Evolutionary conservation across 345 rosid genomes (phyloP), one percentile per base, ranked within the genome.

Genomic region (Psidium guajava): DNA sequence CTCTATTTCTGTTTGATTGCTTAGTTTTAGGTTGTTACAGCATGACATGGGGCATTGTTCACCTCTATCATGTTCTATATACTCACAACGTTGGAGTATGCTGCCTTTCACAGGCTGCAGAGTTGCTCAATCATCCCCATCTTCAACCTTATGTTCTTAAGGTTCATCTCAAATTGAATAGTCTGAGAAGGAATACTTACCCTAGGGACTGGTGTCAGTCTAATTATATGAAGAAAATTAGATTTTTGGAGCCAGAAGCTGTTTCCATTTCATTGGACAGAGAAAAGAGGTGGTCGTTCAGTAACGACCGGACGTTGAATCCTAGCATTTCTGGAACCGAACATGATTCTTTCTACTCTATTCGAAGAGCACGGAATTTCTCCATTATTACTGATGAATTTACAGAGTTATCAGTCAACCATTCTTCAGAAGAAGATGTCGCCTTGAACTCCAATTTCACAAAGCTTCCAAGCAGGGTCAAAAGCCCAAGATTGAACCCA

Each of bases 61-160:
- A 55, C 28, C 52, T 85, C 69, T 47, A 7, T 57, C 27, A 20
- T 59, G 28, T 57, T 15, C 36, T 21, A 54, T 50, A 54, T 44
- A 18, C 36, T 11, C 56, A 36, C 50, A 24, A 47, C 20, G 51
- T 69, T 54, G 40, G 53, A 24, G 42, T 77, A 51, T 83, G 47
- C 36, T 82, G 82, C 83, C 14, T 82, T 51, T 64, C 51, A 54
- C 95, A 97, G 99, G 99, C 98, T 84, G 95, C 91, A 24, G 98
- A 95, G 89, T 91, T 97, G 90, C 98, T 97, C 36, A 85, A 88
- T 88, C 96, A 95, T 87, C 96, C 96, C 15, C 93, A 94, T 90
- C 99, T 97, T 85, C 96, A 93, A 84, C 96, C 96, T 69, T 91
- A 91, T 86, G 92, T 95, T 50, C 94, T 87, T 55, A 90, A 92